phyloP scores from a whole-genome alignment of 2,329 filamentous ascomycete species.

The Alternaria brassicae region DNA sequence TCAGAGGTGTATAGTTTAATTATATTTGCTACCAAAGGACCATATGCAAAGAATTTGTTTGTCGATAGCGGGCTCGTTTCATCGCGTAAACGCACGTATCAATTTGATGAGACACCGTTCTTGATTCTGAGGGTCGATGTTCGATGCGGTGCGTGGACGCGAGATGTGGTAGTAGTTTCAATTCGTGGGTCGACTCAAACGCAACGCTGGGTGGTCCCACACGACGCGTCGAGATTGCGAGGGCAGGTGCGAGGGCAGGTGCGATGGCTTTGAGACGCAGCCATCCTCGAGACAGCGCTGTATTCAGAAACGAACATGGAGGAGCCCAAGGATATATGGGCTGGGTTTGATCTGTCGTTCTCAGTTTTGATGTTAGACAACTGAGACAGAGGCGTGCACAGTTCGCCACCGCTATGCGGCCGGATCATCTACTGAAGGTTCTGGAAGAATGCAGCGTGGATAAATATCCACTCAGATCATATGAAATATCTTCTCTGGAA shows the following conservation, averaged over 20 bases:
- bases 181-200: neutral
- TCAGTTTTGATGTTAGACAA: neutral
- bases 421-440: neutral
- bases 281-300: neutral
- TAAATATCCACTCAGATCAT: neutral
- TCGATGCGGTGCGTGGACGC: neutral
- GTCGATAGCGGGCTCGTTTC: neutral
- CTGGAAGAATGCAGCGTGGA: neutral
- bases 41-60: neutral
- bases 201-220: neutral
- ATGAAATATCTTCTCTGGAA: rapidly evolving
- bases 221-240: neutral
- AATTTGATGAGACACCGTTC: neutral
- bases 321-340: neutral
- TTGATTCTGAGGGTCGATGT: neutral
- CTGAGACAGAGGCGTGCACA: neutral
- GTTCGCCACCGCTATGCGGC: neutral
- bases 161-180: neutral
- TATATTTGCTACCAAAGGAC: too few species aligned
- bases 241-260: neutral
- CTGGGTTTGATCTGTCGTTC: neutral
- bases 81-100: neutral
- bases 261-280: neutral
- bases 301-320: neutral
- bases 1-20: neutral